Conservation (phyloP, 257 asterid species). For the Lithospermum erythrorhizon region DNA sequence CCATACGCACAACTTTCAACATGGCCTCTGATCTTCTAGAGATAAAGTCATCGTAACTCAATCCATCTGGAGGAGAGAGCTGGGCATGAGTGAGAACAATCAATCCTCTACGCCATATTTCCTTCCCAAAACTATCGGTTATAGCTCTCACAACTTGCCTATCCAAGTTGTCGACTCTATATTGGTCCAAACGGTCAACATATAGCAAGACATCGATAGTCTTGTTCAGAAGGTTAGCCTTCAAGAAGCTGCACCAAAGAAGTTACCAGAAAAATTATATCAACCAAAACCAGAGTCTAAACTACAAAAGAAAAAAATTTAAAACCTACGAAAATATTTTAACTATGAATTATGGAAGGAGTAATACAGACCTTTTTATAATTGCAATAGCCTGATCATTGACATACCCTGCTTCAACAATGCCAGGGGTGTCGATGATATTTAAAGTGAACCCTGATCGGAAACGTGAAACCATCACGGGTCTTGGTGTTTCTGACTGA, state of each 20-base stretch:
- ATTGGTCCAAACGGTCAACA: slow-evolving; percentile 95
- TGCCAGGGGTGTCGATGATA: slow-evolving; percentile 90
- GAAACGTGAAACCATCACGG: slow-evolving; percentile 85
- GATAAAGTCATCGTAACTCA: slow-evolving; percentile 74
- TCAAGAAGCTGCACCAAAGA: slow-evolving; percentile 13
- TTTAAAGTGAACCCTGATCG: slow-evolving; percentile 84
- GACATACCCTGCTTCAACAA: slow-evolving; percentile 90
- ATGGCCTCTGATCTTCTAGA: slow-evolving; percentile 81
- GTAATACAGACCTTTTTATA: slow-evolving; percentile 55
- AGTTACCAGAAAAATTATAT: slow-evolving; percentile 1
- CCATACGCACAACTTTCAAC: slow-evolving; percentile 64
- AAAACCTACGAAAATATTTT: background rate
- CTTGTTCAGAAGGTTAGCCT: slow-evolving; percentile 82
- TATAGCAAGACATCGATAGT: slow-evolving; percentile 88
- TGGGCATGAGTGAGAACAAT: slow-evolving; percentile 94
- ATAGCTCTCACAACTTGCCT: slow-evolving; percentile 81
- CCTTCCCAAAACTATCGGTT: slow-evolving; percentile 70
- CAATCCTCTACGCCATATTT: slow-evolving; percentile 71
- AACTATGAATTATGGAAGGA: background rate
- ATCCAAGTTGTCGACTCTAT: slow-evolving; percentile 94
- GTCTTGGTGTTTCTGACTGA: slow-evolving; percentile 90
- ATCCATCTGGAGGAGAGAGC: slow-evolving; percentile 95
- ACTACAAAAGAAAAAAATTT: slow-evolving; percentile 3
- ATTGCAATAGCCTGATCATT: slow-evolving; percentile 70
- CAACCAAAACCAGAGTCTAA: slow-evolving; percentile 10